A percentile compares a stretch with the other conserved stretches of the same genome.
Evolutionary conservation across 495 filamentous ascomycete genomes (phyloP).

Genomic region (Xylaria acuta): DNA sequence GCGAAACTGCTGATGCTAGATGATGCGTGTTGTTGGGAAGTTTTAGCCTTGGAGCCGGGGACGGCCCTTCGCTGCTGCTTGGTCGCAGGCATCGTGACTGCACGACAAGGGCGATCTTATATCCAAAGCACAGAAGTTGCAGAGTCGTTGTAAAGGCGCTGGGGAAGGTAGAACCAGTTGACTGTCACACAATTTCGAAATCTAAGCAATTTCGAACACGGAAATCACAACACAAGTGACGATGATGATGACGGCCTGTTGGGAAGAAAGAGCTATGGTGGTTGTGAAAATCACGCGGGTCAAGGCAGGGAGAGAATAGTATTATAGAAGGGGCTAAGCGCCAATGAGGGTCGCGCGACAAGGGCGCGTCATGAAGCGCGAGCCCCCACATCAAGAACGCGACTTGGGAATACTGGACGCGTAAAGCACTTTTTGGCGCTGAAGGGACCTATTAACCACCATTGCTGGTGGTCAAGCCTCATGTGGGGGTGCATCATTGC

Average conservation of each 20-base stretch:
- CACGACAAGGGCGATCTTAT: not conserved
- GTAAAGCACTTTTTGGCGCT: slow-evolving; percentile 19
- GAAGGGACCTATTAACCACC: not conserved
- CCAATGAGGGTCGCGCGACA: slow-evolving; percentile 15
- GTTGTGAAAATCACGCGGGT: slow-evolving; percentile 8
- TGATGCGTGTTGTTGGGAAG: slow-evolving; percentile 29
- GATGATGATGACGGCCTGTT: not conserved
- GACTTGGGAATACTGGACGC: slow-evolving; percentile 17
- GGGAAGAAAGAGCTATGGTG: slow-evolving; percentile 8
- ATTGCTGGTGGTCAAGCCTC: not conserved
- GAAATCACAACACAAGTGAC: slow-evolving; percentile 11
- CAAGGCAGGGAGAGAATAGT: not conserved
- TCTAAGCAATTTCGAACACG: not conserved
- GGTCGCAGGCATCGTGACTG: slow-evolving; percentile 29
- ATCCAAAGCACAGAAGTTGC: not conserved
- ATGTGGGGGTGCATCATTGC: slow-evolving; percentile 10
- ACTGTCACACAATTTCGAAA: not conserved
- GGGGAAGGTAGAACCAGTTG: not conserved
- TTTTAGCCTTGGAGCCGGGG: slow-evolving; percentile 27
- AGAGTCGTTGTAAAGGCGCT: not conserved
- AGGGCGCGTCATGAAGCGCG: slow-evolving; percentile 9
- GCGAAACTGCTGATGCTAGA: slow-evolving; percentile 45
- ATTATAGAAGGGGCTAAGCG: slow-evolving; percentile 16
- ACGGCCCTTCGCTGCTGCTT: slow-evolving; percentile 37
- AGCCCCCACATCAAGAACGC: slow-evolving; percentile 10